Conservation (phyloP, 2,329 filamentous ascomycete species). For the Pseudogymnoascus sp. region DNA sequence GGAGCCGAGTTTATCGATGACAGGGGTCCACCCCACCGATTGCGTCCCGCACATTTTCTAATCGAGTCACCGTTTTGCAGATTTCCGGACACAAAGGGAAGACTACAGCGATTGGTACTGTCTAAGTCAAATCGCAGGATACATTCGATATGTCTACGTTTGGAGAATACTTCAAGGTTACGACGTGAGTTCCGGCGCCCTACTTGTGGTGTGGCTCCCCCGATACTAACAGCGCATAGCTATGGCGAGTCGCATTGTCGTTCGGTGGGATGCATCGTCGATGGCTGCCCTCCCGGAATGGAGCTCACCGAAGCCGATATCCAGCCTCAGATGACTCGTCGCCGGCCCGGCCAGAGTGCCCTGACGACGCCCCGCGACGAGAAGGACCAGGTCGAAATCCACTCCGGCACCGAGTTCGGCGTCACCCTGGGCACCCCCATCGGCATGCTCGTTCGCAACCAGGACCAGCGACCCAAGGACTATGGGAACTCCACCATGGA, state of each 20-base stretch:
- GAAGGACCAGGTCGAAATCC: slow-evolving; percentile 84
- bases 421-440: slow-evolving; percentile 88
- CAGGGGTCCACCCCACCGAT: slow-evolving; percentile 8
- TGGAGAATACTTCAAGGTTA: slow-evolving; percentile 72
- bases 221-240: slow-evolving; percentile 15
- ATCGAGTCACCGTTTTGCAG: slow-evolving; percentile 10
- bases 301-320: slow-evolving; percentile 78
- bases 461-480: slow-evolving; percentile 88
- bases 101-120: slow-evolving; percentile 5
- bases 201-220: neutral
- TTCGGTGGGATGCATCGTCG: slow-evolving; percentile 90
- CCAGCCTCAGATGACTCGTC: slow-evolving; percentile 87
- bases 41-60: slow-evolving; percentile 7
- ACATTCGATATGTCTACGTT: slow-evolving; percentile 67
- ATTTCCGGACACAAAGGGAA: neutral
- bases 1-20: slow-evolving; percentile 3
- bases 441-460: slow-evolving; percentile 76
- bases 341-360: slow-evolving; percentile 78
- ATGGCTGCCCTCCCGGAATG: slow-evolving; percentile 84
- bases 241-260: slow-evolving; percentile 87
- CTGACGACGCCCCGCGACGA: slow-evolving; percentile 91
- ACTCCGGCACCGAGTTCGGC: slow-evolving; percentile 86
- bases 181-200: slow-evolving; percentile 43
- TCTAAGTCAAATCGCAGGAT: neutral
- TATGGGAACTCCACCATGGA: slow-evolving; percentile 89